Base-by-base conservation (phyloP, 345 rosid species). In the Punica granatum region DNA sequence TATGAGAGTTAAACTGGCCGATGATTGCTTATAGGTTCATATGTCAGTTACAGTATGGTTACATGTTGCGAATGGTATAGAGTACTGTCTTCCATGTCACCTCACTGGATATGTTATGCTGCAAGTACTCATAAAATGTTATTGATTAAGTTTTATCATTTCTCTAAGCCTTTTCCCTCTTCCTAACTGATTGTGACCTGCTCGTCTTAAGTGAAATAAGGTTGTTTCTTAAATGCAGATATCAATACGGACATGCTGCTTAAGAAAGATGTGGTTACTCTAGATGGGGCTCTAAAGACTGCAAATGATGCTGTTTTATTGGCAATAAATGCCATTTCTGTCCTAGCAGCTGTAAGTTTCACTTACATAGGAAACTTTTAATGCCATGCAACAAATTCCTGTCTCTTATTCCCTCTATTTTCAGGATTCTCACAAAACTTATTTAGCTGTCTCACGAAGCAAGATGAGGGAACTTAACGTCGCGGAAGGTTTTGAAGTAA, bases 221-320 rank as follows among this genome's bases (percentile, higher is more conserved):
- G 4, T 36, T 39, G 31, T 36, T 25, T 63, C 21, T 63, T 63
- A 28, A 72, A 35, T 74, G 36, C 85, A 93, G 98, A 89, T 84
- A 85, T 93, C 77, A 96, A 88, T 74, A 81, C 90, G 13, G 90
- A 93, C 73, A 74, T 77, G 64, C 82, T 93, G 69, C 94, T 93
- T 13, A 81, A 90, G 72, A 90, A 85, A 72, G 97, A 90, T 67
- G 54, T 82, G 76, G 93, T 90, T 66, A 93, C 98, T 39, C 81
- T 93, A 66, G 96, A 93, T 21, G 96, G 88, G 81, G 98, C 97
- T 67, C 72, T 93, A 74, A 88, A 77, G 82, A 86, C 83, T 72
- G 97, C 94, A 69, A 87, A 93, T 80, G 83, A 69, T 79, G 96
- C 97, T 69, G 97, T 88, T 74, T 79, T 86, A 18, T 75, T 86